These are phyloP conservation scores for Albizia julibrissin DNA, from an alignment of 306 rosid species.

Conservation along the genomic window DNA sequence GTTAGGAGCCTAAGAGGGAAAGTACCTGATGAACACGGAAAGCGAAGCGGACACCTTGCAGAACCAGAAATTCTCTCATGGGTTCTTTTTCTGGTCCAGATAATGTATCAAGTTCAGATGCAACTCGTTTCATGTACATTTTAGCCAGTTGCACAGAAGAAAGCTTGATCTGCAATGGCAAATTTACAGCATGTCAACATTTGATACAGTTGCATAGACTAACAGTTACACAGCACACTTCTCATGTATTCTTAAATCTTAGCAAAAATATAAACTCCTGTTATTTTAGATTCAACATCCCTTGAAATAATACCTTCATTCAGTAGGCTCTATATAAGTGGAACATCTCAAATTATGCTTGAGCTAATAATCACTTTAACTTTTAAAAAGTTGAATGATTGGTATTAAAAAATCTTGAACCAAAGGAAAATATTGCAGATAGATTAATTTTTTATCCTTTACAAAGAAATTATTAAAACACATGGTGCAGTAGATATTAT, in stretches of 20 bases:
- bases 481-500: not conserved
- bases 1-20: not conserved
- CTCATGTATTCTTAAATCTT: not conserved
- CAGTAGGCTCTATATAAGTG: not conserved
- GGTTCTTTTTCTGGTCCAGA: slow-evolving; percentile 77
- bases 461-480: not conserved
- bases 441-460: not conserved
- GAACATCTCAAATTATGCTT: not conserved
- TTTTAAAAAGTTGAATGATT: not conserved
- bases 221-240: not conserved
- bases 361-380: not conserved
- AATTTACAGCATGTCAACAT: slow-evolving; percentile 22
- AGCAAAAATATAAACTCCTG: not conserved
- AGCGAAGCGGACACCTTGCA: slow-evolving; percentile 91
- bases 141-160: slow-evolving; percentile 83
- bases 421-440: not conserved
- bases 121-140: slow-evolving; percentile 86
- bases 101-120: slow-evolving; percentile 71
- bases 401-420: not conserved
- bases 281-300: not conserved
- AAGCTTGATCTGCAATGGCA: slow-evolving; percentile 71
- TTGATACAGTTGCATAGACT: not conserved
- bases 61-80: slow-evolving; percentile 65
- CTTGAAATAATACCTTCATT: not conserved
- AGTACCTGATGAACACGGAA: slow-evolving; percentile 91